Base-by-base conservation (phyloP, 1,284 basidiomycete species). In the Somion occarium region DNA sequence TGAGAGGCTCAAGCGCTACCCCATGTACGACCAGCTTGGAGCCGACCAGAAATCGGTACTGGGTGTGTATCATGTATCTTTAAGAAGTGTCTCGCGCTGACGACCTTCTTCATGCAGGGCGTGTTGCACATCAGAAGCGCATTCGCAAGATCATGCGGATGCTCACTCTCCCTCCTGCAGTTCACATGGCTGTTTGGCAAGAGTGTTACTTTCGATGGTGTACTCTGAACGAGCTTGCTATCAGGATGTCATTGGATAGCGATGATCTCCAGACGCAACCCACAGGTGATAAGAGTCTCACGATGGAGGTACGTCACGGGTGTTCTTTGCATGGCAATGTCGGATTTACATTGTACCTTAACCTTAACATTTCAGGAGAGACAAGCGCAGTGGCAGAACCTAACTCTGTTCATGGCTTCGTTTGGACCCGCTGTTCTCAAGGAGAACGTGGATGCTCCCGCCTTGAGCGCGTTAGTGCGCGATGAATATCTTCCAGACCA, bases 371-470 rank as follows among this genome's bases (percentile, higher is more conserved):
- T 49, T 42, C 59, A 91, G 84, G 90, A 93, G 18, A 79, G 85
- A 55, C 80, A 84, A 39, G 79, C 78, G 38, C 83, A 93, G 58
- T 97, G 93, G 93, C 88, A 93, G 62, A 93, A 96, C 65, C 73
- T 93, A 20, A 87, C 90, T 0, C 73, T 92, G 24, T 91, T 91
- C 66, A 70, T 96, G 39, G 83, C 89, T 15, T 81, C 90, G 1
- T 80, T 89, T 23, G 85, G 88, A 37, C 84, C 85, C 2, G 75
- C 83, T 3, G 91, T 86, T 56, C 68, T 82, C 12, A 72, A 73
- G 44, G 82, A 82, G 19, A 68, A 71, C 24, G 71, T 75, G 47
- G 73, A 81, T 49, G 63, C 74, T 38, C 63, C 67, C 11, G 69
- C 75, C 20, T 69, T 92, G 7, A 69, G 76, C 5, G 64, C 75